phyloP scores from a whole-genome alignment of 2,329 filamentous ascomycete species.

The Colletotrichum nymphaeae region DNA sequence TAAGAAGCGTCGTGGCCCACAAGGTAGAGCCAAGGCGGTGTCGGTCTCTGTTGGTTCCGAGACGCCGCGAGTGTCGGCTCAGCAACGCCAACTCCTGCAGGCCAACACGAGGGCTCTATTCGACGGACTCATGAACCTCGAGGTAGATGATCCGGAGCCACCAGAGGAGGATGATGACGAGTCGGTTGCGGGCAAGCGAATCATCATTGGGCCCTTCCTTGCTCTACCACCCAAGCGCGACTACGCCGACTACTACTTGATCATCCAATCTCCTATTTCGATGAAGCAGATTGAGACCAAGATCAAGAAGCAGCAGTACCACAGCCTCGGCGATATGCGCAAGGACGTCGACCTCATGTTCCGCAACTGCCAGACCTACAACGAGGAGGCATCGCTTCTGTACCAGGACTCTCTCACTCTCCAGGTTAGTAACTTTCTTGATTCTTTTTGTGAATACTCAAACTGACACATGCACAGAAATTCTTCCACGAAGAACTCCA shows the following conservation, averaged over 20 bases:
- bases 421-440: constrained; percentile 69
- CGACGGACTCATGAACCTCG: constrained; percentile 84
- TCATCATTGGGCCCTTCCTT: constrained; percentile 94
- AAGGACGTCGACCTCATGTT: constrained; percentile 88
- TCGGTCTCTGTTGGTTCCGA: constrained; percentile 42
- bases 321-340: constrained; percentile 81
- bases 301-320: constrained; percentile 97
- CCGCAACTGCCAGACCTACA: constrained; percentile 93
- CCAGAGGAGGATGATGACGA: constrained; percentile 67
- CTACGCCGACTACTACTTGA: constrained; percentile 94
- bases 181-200: constrained; percentile 72
- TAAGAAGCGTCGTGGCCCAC: constrained; percentile 81
- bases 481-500: constrained; percentile 66
- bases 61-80: constrained; percentile 65
- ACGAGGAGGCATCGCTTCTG: constrained; percentile 92
- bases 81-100: constrained; percentile 83
- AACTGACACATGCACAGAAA: constrained; percentile 58
- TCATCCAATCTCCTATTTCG: constrained; percentile 92
- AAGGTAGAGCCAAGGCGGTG: constrained; percentile 71
- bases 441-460: neutral
- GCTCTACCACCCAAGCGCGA: constrained; percentile 89
- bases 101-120: constrained; percentile 81
- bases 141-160: constrained; percentile 78
- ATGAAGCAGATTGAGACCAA: constrained; percentile 96
- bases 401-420: constrained; percentile 94